phyloP scores from a whole-genome alignment of 1,139 yeast genomes.

The Arxiozyma bovina region DNA sequence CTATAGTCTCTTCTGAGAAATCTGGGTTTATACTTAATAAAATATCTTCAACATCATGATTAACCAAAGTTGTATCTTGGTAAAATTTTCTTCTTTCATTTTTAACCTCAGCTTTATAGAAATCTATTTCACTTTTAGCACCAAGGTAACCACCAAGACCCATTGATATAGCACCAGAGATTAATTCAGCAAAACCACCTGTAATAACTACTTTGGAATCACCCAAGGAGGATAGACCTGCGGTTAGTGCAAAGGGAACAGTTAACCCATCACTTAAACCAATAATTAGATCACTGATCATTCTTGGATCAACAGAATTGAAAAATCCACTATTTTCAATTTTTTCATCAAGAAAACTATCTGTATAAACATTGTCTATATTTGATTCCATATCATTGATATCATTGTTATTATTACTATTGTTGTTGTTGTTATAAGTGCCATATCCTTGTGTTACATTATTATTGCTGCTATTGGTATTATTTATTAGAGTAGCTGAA shows the following conservation, averaged over 20 bases:
- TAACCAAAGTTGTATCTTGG: constrained; percentile 44
- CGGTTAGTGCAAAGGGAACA: constrained; percentile 78
- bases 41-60: constrained; percentile 65
- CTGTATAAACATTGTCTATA: constrained; percentile 3
- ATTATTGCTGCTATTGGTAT: not conserved
- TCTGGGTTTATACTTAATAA: constrained; percentile 48
- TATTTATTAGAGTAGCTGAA: not conserved
- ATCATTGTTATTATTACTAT: constrained; percentile 4
- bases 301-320: constrained; percentile 21
- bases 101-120: constrained; percentile 50
- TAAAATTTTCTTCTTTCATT: constrained; percentile 62
- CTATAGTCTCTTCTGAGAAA: constrained; percentile 57
- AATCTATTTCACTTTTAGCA: constrained; percentile 70
- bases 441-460: not conserved
- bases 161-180: constrained; percentile 79
- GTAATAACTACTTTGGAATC: constrained; percentile 67
- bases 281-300: constrained; percentile 67
- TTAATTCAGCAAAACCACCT: constrained; percentile 80
- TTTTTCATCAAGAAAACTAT: constrained; percentile 1
- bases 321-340: constrained; percentile 12
- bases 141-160: constrained; percentile 79
- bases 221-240: constrained; percentile 71
- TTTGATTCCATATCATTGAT: constrained; percentile 3
- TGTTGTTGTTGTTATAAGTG: not conserved
- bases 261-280: constrained; percentile 77